These are phyloP conservation scores for Phytophthora uliginosa DNA, from an alignment of 352 stramenopile genomes.

Conservation along the genomic window DNA sequence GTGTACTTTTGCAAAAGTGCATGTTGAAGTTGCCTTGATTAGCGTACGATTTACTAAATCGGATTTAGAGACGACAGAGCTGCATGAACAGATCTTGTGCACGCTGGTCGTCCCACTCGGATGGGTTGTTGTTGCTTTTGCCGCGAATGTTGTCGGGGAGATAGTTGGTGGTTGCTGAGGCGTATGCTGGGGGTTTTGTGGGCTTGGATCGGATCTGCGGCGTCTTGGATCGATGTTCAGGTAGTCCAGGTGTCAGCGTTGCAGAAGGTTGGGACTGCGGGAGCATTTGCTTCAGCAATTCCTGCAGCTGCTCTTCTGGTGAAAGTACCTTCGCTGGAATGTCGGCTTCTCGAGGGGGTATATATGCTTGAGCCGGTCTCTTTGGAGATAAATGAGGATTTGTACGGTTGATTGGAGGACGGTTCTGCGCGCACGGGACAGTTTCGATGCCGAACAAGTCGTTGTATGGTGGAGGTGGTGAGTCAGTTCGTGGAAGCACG, in stretches of 20 bases:
- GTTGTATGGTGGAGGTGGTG: conserved; percentile 62
- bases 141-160: background rate
- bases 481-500: conserved; percentile 34
- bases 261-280: conserved; percentile 20
- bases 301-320: conserved; percentile 65
- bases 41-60: too few relatives aligned
- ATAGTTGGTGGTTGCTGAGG: conserved; percentile 1
- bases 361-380: conserved; percentile 6
- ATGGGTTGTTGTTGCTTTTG: conserved; percentile 18
- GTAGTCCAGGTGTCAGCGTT: background rate
- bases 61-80: conserved; percentile 59
- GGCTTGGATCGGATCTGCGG: conserved; percentile 21
- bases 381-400: conserved; percentile 9
- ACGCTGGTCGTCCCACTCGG: conserved; percentile 67
- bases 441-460: conserved; percentile 79
- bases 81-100: conserved; percentile 74
- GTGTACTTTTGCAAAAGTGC: background rate
- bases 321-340: conserved; percentile 11
- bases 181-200: conserved; percentile 1
- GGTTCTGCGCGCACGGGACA: conserved; percentile 33
- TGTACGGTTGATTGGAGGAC: conserved; percentile 4
- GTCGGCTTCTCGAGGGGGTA: background rate
- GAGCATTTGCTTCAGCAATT: conserved; percentile 62
- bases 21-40: conserved; percentile 28
- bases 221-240: conserved; percentile 10